A percentile compares a stretch with the other conserved stretches of the same genome.
phyloP scores from a whole-genome alignment of 2,329 filamentous ascomycete genomes.

The Parastagonospora avenae region DNA sequence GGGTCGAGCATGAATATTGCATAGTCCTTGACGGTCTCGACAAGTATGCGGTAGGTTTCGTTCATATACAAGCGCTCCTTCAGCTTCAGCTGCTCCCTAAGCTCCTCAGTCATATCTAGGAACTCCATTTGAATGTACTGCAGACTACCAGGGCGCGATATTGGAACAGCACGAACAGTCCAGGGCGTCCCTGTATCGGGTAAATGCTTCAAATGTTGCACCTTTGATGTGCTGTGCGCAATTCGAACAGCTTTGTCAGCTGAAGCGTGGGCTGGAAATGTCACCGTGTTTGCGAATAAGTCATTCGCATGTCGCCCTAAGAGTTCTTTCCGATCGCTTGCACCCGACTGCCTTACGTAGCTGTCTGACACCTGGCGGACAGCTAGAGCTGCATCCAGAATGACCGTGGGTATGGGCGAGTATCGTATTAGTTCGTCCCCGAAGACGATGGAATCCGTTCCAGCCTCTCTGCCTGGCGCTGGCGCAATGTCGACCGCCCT shows the following conservation, averaged over 20 bases:
- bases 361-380: conserved; percentile 51
- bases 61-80: conserved; percentile 53
- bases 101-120: conserved; percentile 44
- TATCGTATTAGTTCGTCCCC: conserved; percentile 38
- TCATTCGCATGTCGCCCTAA: conserved; percentile 48
- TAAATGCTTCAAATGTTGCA: conserved; percentile 44
- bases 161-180: conserved; percentile 50
- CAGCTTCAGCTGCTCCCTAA: conserved; percentile 43
- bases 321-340: conserved; percentile 40
- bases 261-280: conserved; percentile 43
- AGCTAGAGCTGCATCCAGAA: conserved; percentile 59
- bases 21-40: conserved; percentile 66
- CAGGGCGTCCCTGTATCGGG: conserved; percentile 29
- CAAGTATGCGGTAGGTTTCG: conserved; percentile 64
- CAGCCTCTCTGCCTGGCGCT: conserved; percentile 7
- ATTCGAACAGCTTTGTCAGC: conserved; percentile 45
- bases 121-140: conserved; percentile 53
- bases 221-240: conserved; percentile 43
- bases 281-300: conserved; percentile 41
- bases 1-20: conserved; percentile 67
- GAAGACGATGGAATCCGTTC: conserved; percentile 11
- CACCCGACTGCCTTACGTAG: conserved; percentile 44
- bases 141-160: conserved; percentile 48
- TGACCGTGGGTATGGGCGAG: conserved; percentile 48
- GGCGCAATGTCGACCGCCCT: conserved; percentile 21